Evolutionary conservation across 352 stramenopile genomes (phyloP).

Genomic region (Globisporangium nodosum): DNA sequence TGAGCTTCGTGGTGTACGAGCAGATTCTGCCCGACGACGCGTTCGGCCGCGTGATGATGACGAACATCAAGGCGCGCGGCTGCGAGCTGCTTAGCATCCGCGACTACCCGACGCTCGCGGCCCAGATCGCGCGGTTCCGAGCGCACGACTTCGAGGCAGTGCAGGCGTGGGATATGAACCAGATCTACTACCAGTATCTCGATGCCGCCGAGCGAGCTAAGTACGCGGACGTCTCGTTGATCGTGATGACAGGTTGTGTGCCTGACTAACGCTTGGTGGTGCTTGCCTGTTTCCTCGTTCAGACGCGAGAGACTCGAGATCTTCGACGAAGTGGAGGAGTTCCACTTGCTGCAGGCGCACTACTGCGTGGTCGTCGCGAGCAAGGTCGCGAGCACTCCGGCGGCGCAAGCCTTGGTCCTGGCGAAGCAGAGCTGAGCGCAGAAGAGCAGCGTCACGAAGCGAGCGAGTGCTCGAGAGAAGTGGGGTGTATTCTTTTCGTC

Average conservation of each 20-base stretch:
- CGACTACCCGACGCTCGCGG: constrained; percentile 68
- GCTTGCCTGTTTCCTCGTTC: background rate
- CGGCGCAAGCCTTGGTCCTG: constrained; percentile 29
- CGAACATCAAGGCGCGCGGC: constrained; percentile 87
- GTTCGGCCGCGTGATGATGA: constrained; percentile 89
- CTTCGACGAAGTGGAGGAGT: constrained; percentile 92
- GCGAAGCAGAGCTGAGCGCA: constrained; percentile 3
- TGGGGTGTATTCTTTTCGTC: constrained; percentile 2
- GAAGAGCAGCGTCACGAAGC: background rate
- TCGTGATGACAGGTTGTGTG: background rate
- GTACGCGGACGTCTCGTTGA: constrained; percentile 23
- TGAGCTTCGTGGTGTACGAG: constrained; percentile 86
- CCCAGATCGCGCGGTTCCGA: constrained; percentile 75
- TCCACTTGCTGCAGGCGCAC: constrained; percentile 87
- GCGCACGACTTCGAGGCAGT: constrained; percentile 55
- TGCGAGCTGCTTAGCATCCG: constrained; percentile 85
- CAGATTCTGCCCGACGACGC: constrained; percentile 88
- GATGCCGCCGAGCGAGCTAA: constrained; percentile 51
- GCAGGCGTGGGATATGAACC: constrained; percentile 89
- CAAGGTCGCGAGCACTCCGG: constrained; percentile 23
- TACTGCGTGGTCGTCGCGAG: constrained; percentile 88
- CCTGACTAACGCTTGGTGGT: background rate
- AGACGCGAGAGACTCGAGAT: constrained; percentile 86
- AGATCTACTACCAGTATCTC: constrained; percentile 89
- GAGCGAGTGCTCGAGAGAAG: background rate